A percentile compares a stretch with the other conserved stretches of the same genome.
These are phyloP conservation scores for Nothophoma quercina DNA, from an alignment of 2,329 filamentous ascomycete species.

Conservation along the genomic window DNA sequence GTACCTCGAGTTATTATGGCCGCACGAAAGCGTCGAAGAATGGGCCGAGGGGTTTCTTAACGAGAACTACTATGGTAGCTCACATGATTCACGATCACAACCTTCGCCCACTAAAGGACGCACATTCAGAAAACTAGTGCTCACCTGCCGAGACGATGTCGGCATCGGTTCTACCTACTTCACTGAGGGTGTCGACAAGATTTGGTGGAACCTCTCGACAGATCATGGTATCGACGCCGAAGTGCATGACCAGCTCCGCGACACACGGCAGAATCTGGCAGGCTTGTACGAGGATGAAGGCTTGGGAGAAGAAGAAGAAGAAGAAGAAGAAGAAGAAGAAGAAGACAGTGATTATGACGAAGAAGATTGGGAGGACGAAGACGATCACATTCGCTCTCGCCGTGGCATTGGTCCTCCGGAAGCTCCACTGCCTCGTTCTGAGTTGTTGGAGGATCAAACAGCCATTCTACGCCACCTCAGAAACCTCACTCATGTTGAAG, in stretches of 20 bases:
- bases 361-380: background rate
- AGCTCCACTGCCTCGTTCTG: no score
- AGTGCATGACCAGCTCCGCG: slow-evolving; percentile 13
- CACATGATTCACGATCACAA: no score
- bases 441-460: no score
- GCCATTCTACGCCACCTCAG: background rate
- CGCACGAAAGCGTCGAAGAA: slow-evolving; percentile 12
- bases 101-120: background rate
- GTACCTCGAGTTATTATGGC: slow-evolving; percentile 25
- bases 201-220: slow-evolving; percentile 17
- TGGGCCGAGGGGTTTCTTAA: slow-evolving; percentile 17
- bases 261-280: slow-evolving; percentile 10
- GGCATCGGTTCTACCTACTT: slow-evolving; percentile 14
- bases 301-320: background rate
- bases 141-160: slow-evolving; percentile 25
- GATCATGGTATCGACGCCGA: slow-evolving; percentile 16
- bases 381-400: background rate
- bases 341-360: background rate
- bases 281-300: slow-evolving; percentile 7
- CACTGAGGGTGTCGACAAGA: slow-evolving; percentile 1
- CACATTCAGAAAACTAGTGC: slow-evolving; percentile 13
- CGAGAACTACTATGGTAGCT: background rate
- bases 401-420: background rate
- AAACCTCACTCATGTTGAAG: no score
- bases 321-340: background rate